phyloP scores from a whole-genome alignment of 148 eudicot species.

The Rhododendron mucronatum region DNA sequence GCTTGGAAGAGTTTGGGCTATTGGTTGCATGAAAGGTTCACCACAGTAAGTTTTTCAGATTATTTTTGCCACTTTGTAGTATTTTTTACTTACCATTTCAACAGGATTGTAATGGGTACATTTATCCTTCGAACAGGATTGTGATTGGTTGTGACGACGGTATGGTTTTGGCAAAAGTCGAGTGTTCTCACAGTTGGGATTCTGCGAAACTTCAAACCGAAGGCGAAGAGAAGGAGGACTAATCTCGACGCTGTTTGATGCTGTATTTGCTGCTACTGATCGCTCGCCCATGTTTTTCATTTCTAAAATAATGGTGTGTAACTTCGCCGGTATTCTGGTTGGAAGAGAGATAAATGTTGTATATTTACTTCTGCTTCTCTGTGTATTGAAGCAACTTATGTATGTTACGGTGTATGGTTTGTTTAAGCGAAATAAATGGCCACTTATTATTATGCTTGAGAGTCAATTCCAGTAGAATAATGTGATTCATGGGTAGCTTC shows the following conservation, averaged over 20 bases:
- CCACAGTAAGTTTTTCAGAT: slow-evolving; percentile 42
- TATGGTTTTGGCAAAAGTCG: background rate
- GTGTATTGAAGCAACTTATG: background rate
- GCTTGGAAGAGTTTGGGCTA: slow-evolving; percentile 88
- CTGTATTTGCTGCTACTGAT: background rate
- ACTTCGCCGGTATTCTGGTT: background rate
- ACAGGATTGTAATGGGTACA: background rate
- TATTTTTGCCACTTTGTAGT: background rate
- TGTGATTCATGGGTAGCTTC: background rate
- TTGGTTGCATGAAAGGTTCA: slow-evolving; percentile 71
- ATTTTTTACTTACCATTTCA: background rate
- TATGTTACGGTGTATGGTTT: background rate
- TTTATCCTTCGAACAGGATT: slow-evolving; percentile 9
- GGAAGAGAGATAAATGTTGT: background rate
- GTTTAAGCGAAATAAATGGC: background rate
- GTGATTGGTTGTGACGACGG: slow-evolving; percentile 28
- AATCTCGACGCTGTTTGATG: background rate
- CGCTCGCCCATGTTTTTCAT: background rate
- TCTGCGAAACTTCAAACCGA: background rate
- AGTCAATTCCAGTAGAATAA: background rate
- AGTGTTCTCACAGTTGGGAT: background rate
- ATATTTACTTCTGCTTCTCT: background rate
- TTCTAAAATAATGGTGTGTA: background rate
- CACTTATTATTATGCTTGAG: background rate
- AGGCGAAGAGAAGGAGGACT: background rate